Percentiles rank a stretch among this genome's conserved stretches.
Evolutionary conservation across 106 monocot species (phyloP).

Genomic region (Platanthera guangdongensis): DNA sequence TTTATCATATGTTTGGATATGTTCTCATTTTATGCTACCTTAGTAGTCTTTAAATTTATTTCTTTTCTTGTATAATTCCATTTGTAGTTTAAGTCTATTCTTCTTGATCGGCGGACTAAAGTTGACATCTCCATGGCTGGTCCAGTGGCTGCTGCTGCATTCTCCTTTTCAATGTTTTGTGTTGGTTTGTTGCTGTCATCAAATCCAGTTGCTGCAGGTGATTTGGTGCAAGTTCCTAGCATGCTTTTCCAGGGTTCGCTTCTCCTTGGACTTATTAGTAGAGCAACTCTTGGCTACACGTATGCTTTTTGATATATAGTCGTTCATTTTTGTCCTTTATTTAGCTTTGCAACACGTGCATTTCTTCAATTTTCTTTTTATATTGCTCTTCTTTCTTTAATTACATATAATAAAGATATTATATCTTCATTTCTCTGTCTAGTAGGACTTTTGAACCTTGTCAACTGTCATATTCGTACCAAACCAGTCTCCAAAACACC

Average conservation of each 20-base stretch:
- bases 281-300: slow-evolving; percentile 88
- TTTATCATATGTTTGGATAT: background rate
- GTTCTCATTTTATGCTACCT: background rate
- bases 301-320: slow-evolving; percentile 25
- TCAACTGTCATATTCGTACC: background rate
- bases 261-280: slow-evolving; percentile 90
- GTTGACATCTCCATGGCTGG: slow-evolving; percentile 88
- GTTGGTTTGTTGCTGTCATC: slow-evolving; percentile 75
- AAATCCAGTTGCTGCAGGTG: slow-evolving; percentile 55
- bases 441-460: background rate
- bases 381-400: background rate
- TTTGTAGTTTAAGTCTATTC: slow-evolving; percentile 90
- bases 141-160: slow-evolving; percentile 80
- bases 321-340: background rate
- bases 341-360: slow-evolving; percentile 37
- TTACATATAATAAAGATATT: background rate
- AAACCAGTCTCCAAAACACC: background rate
- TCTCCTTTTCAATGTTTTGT: slow-evolving; percentile 94
- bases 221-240: slow-evolving; percentile 86
- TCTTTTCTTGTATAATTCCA: slow-evolving; percentile 1
- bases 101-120: slow-evolving; percentile 74
- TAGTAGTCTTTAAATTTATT: background rate
- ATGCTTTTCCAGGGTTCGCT: slow-evolving; percentile 88
- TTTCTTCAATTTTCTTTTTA: slow-evolving; percentile 5
- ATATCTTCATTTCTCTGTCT: background rate